Evolutionary conservation across 140 eudicot species (phyloP).

Genomic region (Anethum foeniculum): DNA sequence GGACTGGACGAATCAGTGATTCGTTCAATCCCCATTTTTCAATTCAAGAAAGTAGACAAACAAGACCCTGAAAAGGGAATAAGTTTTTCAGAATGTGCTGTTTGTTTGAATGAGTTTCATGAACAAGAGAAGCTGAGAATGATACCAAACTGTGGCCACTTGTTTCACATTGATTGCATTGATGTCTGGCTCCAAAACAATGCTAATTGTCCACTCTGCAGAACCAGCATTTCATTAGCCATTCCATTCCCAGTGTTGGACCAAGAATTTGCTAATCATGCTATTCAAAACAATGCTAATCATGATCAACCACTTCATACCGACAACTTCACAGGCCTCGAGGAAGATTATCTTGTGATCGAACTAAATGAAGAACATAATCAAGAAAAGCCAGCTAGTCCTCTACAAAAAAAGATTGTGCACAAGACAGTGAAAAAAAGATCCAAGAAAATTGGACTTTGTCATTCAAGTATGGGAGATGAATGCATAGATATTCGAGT

Average conservation of each 20-base stretch:
- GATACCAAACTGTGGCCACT: conserved; percentile 75
- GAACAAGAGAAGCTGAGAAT: conserved; percentile 53
- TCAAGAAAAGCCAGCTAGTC: conserved; percentile 22
- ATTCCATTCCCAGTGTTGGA: conserved; percentile 19
- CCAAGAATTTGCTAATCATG: not conserved
- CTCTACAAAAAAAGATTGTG: conserved; percentile 19
- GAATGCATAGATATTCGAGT: conserved; percentile 51
- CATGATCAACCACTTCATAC: conserved; percentile 12
- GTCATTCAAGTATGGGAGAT: conserved; percentile 68
- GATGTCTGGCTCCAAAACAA: conserved; percentile 85
- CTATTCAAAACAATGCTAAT: not conserved
- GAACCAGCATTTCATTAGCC: conserved; percentile 54
- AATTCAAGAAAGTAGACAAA: conserved; percentile 29
- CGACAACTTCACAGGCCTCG: conserved; percentile 21
- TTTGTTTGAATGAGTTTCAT: conserved; percentile 66
- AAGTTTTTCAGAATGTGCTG: conserved; percentile 47
- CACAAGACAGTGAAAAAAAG: conserved; percentile 15
- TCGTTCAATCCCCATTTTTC: conserved; percentile 63
- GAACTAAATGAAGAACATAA: conserved; percentile 32
- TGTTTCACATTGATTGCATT: conserved; percentile 79
- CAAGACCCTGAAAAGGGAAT: conserved; percentile 5
- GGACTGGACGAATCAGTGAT: conserved; percentile 74
- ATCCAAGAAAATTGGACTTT: conserved; percentile 23
- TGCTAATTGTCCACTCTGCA: conserved; percentile 85
- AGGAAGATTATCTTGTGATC: conserved; percentile 67